Evolutionary conservation across 78 protist genomes (phyloP), one percentile per base, ranked within the genome.

Genomic region (Planoprotostelium fungivorum): DNA sequence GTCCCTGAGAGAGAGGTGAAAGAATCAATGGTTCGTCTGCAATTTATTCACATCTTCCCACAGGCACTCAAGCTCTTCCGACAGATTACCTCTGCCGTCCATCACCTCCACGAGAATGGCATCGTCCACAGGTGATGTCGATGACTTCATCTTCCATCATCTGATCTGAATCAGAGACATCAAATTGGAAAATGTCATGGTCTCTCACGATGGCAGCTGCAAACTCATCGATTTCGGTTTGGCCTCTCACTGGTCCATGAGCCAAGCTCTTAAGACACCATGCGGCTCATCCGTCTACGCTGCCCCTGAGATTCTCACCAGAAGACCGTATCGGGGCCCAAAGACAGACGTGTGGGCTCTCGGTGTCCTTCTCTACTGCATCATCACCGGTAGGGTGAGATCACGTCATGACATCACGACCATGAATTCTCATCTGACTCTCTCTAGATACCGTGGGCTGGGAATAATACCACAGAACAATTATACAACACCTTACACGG

Each of bases 191-290:
- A 97, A 97, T 83, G 84, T 97, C 9, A 87, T 98, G 34, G 85
- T 98, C 28, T 98, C 97, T 86, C n/a, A 23, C 29, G 88, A 97
- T 83, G 51, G 95, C 35, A 95, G 95, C 90, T 88, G 94, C 28
- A 97, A 97, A 31, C 94, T 97, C 0, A 94, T 97, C 1, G 99
- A 97, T 86, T 97, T 97, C 84, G 99, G 99, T 10, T 88, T 97
- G 34, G 37, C 91, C 31, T 96, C 96, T 92, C 63, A 38, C 28
- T 96, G 88, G 51, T 84, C 86, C 28, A 93, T 91, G 1, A 98
- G 96, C 39, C 36, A 38, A 34, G 36, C 51, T 83, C 85, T 96
- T 35, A 94, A 93, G 86, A 97, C 99, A 5, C 95, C 94, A 85
- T 98, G 99, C 86, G 98, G 98, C 9, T 93, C 96, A 31, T 97